phyloP scores from a whole-genome alignment of 192 early-diverging fungal genomes.

The Diversispora epigaea region DNA sequence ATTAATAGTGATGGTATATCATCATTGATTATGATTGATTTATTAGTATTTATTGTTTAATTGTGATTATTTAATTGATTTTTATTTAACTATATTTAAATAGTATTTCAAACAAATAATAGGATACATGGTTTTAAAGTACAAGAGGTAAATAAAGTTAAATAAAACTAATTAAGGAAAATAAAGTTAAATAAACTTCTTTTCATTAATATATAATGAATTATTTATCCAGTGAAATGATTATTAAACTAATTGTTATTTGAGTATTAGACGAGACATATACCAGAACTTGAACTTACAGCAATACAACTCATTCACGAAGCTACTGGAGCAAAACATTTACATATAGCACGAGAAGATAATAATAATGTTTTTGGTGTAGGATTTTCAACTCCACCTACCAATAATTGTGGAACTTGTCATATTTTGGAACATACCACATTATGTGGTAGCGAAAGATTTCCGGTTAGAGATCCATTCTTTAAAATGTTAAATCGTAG shows the following conservation, averaged over 20 bases:
- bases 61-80: too few species aligned
- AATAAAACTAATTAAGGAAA: too few species aligned
- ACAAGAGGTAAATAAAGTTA: too few species aligned
- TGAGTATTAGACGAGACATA: constrained; percentile 46
- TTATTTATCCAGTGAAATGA: too few species aligned
- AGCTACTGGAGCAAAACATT: constrained; percentile 78
- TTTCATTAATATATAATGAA: constrained; percentile 4
- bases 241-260: background rate
- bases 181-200: background rate
- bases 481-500: constrained; percentile 97
- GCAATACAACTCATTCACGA: constrained; percentile 75
- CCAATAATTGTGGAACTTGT: constrained; percentile 81
- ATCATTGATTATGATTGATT: too few species aligned
- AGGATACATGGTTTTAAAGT: too few species aligned
- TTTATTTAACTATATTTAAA: too few species aligned
- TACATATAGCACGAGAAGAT: constrained; percentile 86
- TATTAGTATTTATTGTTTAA: too few species aligned
- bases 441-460: constrained; percentile 82
- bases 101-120: too few species aligned
- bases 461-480: constrained; percentile 96
- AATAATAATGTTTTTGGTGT: constrained; percentile 94
- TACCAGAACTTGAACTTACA: constrained; percentile 77
- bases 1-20: too few species aligned
- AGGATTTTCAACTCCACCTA: constrained; percentile 82
- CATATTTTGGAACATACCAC: constrained; percentile 97